Evolutionary conservation across 106 monocot genomes (phyloP), one percentile per base, ranked within the genome.

Genomic region (Narthecium ossifragum): DNA sequence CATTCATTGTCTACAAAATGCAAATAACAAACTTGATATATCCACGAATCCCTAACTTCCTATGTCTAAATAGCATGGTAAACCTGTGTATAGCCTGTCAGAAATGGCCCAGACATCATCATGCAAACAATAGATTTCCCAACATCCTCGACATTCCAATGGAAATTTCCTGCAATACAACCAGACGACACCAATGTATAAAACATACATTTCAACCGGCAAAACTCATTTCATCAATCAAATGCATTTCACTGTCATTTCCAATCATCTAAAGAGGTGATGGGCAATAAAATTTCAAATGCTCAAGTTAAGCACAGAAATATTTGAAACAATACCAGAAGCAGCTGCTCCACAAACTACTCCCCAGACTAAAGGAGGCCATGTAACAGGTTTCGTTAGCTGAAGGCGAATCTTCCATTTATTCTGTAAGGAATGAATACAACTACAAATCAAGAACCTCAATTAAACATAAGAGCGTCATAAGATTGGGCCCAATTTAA

Each of bases 391-490:
- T 57, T 92, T 92, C 2, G 81, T 88, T 41, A 92, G 92, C 73
- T 92, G 92, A 71, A 92, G 84, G 31, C 88, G 84, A 33, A 92
- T 79, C 81, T 93, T 93, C 92, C 92, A 88, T 69, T 71, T 93
- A 69, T 88, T 61, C 92, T 93, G 54, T 64, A 5, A 22, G 51
- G 14, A 62, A 39, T 53, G 13, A 46, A 40, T 39, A 4, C 43
- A 13, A 43, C 43, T 0, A 43, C 36, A 43, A 43, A 43, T 18
- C 2, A 0, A 43, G 43, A 17, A 43, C 14, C 11, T 43, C 11
- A 43, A 43, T 43, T 13, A 43, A n/a, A n/a, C n/a, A n/a, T n/a
- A 43, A 13, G 7, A 37, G 36, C 36, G 7, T 37, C 29, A 32
- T 31, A 13, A 55, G 23, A 32, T 34, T n/a, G 12, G 18, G 18